Evolutionary conservation across 192 early-diverging fungal genomes (phyloP).

Genomic region (Dissophora ornata): DNA sequence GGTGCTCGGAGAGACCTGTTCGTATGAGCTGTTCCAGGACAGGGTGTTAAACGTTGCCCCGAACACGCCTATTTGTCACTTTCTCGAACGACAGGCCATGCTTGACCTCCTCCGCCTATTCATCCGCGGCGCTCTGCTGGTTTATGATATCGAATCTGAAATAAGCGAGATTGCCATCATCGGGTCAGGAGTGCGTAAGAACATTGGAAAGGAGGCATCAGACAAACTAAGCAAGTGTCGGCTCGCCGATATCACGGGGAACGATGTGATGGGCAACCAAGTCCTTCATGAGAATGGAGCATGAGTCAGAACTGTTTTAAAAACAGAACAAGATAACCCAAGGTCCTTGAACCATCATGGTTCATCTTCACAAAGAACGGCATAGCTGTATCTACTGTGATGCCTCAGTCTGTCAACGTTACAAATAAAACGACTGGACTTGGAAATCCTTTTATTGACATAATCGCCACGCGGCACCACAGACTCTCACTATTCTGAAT

Average conservation of each 20-base stretch:
- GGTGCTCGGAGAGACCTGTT: conserved; percentile 13
- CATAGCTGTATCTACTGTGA: too few relatives aligned
- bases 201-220: conserved; percentile 18
- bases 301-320: too few relatives aligned
- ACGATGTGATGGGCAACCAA: conserved; percentile 10
- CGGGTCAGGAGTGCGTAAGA: conserved; percentile 20
- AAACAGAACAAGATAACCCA: too few relatives aligned
- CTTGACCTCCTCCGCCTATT: conserved; percentile 21
- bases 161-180: conserved; percentile 22
- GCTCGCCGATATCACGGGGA: conserved; percentile 24
- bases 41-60: conserved; percentile 24
- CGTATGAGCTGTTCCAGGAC: conserved; percentile 19
- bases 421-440: too few relatives aligned
- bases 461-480: too few relatives aligned
- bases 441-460: too few relatives aligned
- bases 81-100: conserved; percentile 30
- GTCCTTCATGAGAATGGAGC: too few relatives aligned
- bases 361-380: too few relatives aligned
- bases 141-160: conserved; percentile 22
- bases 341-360: too few relatives aligned
- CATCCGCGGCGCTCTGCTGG: conserved; percentile 18
- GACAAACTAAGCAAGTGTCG: conserved; percentile 27
- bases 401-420: too few relatives aligned
- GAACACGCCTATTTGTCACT: conserved; percentile 23
- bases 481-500: too few relatives aligned